These are phyloP conservation scores for Zangia roseola DNA, from an alignment of 768 basidiomycete genomes.

Conservation along the genomic window DNA sequence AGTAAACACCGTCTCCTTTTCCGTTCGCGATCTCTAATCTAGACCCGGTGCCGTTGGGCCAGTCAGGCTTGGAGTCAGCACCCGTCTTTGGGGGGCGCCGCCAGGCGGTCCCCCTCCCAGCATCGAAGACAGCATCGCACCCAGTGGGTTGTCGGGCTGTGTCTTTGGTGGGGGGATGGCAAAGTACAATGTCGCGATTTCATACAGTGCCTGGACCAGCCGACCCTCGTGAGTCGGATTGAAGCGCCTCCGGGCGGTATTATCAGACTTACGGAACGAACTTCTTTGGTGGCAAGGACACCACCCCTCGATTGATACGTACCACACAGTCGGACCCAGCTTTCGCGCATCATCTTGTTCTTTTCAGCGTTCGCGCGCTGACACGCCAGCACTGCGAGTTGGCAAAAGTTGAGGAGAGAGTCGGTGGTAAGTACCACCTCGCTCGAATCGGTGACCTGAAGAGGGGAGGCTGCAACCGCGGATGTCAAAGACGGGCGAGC, in stretches of 20 bases:
- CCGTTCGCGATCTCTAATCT: slow-evolving; percentile 19
- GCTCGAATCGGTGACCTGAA: slow-evolving; percentile 44
- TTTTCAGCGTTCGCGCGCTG: slow-evolving; percentile 83
- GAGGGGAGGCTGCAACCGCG: slow-evolving; percentile 40
- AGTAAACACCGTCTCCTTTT: background rate
- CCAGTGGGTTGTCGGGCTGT: slow-evolving; percentile 76
- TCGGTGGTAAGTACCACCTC: slow-evolving; percentile 79
- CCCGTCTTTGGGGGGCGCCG: slow-evolving; percentile 24
- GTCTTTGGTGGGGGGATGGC: slow-evolving; percentile 76
- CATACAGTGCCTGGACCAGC: slow-evolving; percentile 55
- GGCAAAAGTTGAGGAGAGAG: slow-evolving; percentile 80
- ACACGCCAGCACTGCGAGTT: slow-evolving; percentile 84
- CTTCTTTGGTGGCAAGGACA: slow-evolving; percentile 55
- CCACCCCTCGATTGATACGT: slow-evolving; percentile 79
- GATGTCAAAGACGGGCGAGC: slow-evolving; percentile 42
- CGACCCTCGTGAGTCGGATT: background rate
- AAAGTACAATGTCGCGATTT: slow-evolving; percentile 78
- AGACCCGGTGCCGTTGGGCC: slow-evolving; percentile 27
- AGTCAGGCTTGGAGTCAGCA: slow-evolving; percentile 27
- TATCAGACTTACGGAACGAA: slow-evolving; percentile 55
- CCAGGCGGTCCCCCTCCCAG: slow-evolving; percentile 67
- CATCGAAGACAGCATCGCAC: slow-evolving; percentile 85
- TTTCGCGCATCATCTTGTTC: slow-evolving; percentile 72
- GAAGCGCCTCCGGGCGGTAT: background rate
- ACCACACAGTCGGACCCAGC: slow-evolving; percentile 82